These are phyloP conservation scores for Thalia dealbata DNA, from an alignment of 176 grass and related monocot species.

Conservation along the genomic window DNA sequence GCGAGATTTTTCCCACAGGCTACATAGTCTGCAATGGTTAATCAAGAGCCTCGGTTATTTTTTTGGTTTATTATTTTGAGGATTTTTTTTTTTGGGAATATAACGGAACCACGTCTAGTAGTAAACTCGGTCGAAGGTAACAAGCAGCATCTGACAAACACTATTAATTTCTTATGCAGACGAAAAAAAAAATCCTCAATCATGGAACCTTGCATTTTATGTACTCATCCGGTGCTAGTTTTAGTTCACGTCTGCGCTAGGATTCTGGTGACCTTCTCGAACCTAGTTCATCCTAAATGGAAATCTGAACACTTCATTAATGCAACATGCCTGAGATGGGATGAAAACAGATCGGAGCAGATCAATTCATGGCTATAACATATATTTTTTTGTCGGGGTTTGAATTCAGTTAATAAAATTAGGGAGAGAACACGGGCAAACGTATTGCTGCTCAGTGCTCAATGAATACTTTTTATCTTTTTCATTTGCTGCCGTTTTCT, in stretches of 20 bases:
- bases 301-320: neutral
- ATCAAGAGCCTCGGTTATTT: neutral
- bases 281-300: neutral
- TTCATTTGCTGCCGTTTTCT: neutral
- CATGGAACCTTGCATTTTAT: neutral
- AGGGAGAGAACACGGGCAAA: too few species aligned
- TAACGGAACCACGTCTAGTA: too few species aligned
- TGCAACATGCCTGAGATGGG: too few species aligned
- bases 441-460: too few species aligned
- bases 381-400: too few species aligned
- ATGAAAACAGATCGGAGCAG: too few species aligned
- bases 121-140: neutral
- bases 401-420: too few species aligned
- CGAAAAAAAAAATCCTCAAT: neutral
- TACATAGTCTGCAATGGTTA: neutral
- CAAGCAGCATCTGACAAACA: neutral
- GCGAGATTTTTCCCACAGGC: neutral
- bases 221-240: neutral
- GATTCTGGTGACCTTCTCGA: neutral
- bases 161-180: neutral
- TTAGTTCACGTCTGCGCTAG: too few species aligned
- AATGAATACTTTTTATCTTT: neutral
- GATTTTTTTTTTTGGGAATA: too few species aligned
- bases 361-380: too few species aligned
- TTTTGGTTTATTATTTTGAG: neutral